Conservation (phyloP, 2,329 filamentous ascomycete species). For the Aspergillus brasiliensis region DNA sequence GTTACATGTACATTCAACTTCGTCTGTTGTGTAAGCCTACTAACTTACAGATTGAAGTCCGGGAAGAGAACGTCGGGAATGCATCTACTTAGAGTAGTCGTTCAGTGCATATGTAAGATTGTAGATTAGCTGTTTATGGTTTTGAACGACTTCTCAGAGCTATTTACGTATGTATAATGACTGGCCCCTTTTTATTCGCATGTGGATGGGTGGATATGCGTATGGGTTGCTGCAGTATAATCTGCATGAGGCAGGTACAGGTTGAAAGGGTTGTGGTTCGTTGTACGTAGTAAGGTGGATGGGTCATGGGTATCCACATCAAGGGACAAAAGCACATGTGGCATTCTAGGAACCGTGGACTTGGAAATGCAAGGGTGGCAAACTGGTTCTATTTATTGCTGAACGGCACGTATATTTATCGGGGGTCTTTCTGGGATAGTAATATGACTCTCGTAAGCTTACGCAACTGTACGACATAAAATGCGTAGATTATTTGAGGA, state of each 20-base stretch:
- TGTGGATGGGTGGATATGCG: background rate
- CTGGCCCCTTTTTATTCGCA: background rate
- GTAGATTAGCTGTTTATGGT: background rate
- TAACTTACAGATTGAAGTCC: too few relatives aligned
- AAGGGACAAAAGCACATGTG: constrained; percentile 13
- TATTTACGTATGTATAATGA: background rate
- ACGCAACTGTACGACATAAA: background rate
- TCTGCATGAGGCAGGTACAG: constrained; percentile 1
- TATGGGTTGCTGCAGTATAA: background rate
- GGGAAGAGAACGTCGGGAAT: too few relatives aligned
- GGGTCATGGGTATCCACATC: background rate
- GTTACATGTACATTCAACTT: constrained; percentile 2
- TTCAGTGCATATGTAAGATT: background rate
- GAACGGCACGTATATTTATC: background rate
- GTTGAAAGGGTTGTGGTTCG: background rate
- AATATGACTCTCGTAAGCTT: background rate
- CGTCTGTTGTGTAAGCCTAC: background rate
- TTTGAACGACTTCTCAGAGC: background rate
- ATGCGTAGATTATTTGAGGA: background rate
- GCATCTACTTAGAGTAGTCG: background rate
- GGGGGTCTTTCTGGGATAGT: background rate
- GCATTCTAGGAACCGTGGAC: constrained; percentile 9
- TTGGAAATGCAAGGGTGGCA: constrained; percentile 1
- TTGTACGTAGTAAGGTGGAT: background rate
- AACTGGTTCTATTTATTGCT: background rate